Base-by-base conservation (phyloP, 2,329 filamentous ascomycete species). In the Emmonsia crescens region DNA sequence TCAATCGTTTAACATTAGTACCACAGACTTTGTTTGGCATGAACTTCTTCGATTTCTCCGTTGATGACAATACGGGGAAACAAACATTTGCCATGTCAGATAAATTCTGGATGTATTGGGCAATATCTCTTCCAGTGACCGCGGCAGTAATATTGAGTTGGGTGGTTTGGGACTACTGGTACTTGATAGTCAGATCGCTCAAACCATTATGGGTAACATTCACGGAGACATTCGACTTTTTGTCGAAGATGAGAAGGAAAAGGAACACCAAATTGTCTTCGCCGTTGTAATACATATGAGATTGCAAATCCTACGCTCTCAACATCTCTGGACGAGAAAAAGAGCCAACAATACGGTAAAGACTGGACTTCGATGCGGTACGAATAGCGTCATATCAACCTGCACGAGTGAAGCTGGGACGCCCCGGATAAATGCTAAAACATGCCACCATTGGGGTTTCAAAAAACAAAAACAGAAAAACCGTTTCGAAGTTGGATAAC, bases 21-120 rank as follows among this genome's bases (percentile, higher is more conserved):
- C 36, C n/a, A 12, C 33, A 71, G 69, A 70, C 69, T 21, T 58
- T 75, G 36, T 75, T 74, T 64, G 72, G 73, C 16, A 73, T 70
- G 52, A 71, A 70, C 24, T 75, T 75, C 59, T 74, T 74, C 64
- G 66, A 70, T 40, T 57, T 57, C 27, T 67, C 71, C 24, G 60
- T 65, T 3, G 58, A 66, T 14, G 63, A 64, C 3, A 38, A 55
- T 5, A 55, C 52, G 31, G 59, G 64, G 0, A 55, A 62, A 5
- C 62, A 67, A n/a, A 61, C 48, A 1, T 74, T 67, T 67, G 60
- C 65, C 16, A 66, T 68, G 21, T 68, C 71, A 0, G 38, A 62
- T 3, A 62, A 66, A 14, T 71, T 74, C 59, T 74, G 71, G 71
- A 54, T 73, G 0, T 74, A 72, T 54, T 73, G 70, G 71, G 68